A percentile compares a stretch with the other conserved stretches of the same genome.
Conservation (phyloP, 2,329 filamentous ascomycete genomes). For the Daldinia sp. region DNA sequence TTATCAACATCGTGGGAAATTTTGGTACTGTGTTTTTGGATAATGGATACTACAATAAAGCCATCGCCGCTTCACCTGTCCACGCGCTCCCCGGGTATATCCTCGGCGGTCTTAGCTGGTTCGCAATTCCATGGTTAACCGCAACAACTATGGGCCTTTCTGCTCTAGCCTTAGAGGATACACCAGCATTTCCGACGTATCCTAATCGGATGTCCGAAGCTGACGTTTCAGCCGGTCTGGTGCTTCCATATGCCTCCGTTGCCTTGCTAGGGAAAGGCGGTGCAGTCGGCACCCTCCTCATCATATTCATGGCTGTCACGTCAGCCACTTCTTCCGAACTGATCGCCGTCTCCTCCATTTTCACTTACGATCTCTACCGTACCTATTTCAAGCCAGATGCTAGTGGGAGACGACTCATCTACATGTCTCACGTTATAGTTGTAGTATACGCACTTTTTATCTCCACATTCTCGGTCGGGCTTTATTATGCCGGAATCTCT, state of each 20-base stretch:
- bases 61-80: conserved; percentile 87
- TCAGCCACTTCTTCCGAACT: conserved; percentile 85
- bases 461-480: conserved; percentile 80
- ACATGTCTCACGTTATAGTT: conserved; percentile 81
- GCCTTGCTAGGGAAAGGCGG: conserved; percentile 85
- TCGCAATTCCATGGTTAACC: conserved; percentile 90
- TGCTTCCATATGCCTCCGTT: conserved; percentile 86
- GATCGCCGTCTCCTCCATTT: conserved; percentile 88
- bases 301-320: conserved; percentile 92
- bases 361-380: conserved; percentile 89
- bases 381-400: conserved; percentile 86
- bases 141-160: conserved; percentile 90
- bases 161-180: conserved; percentile 82
- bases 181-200: conserved; percentile 77
- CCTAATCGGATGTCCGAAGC: conserved; percentile 76
- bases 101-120: conserved; percentile 88
- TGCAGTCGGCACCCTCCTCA: conserved; percentile 80
- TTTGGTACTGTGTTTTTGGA: conserved; percentile 88
- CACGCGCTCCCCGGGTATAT: conserved; percentile 91
- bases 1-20: conserved; percentile 89
- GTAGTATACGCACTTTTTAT: conserved; percentile 79
- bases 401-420: conserved; percentile 80
- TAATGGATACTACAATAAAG: conserved; percentile 93
- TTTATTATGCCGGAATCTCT: conserved; percentile 79
- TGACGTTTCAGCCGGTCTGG: conserved; percentile 85